Percentiles rank a stretch among this genome's conserved stretches.
Evolutionary conservation across 306 rosid genomes (phyloP).

Genomic region (Sesbania bispinosa): DNA sequence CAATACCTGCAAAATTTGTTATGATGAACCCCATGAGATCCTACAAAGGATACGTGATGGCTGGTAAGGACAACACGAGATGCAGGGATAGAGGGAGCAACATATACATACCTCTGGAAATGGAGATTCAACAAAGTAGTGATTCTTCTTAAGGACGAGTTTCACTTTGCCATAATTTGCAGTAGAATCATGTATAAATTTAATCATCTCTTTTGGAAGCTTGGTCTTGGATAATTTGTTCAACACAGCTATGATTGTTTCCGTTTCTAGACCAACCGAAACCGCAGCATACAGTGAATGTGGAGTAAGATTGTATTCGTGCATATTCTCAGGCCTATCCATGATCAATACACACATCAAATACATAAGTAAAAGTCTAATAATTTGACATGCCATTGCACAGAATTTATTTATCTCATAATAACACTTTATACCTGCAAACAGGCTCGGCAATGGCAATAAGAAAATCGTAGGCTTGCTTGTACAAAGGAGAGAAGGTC

Average conservation of each 20-base stretch:
- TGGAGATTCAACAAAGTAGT: slow-evolving; percentile 87
- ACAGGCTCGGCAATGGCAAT: slow-evolving; percentile 95
- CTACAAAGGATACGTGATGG: not conserved
- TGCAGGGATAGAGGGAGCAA: not conserved
- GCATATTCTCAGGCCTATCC: slow-evolving; percentile 94
- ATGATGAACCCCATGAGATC: slow-evolving; percentile 14
- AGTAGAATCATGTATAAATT: slow-evolving; percentile 78
- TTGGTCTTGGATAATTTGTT: slow-evolving; percentile 85
- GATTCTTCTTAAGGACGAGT: slow-evolving; percentile 91
- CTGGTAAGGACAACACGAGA: not conserved
- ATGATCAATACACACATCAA: slow-evolving; percentile 1
- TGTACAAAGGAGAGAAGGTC: slow-evolving; percentile 86
- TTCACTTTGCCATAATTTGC: slow-evolving; percentile 96
- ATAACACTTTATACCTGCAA: slow-evolving; percentile 60
- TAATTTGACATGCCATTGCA: not conserved
- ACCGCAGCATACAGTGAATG: slow-evolving; percentile 94
- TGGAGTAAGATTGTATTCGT: slow-evolving; percentile 90
- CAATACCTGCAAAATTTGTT: slow-evolving; percentile 59
- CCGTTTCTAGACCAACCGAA: slow-evolving; percentile 89
- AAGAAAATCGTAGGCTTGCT: slow-evolving; percentile 95
- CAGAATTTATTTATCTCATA: not conserved
- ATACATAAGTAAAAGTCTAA: not conserved
- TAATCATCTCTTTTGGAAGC: slow-evolving; percentile 96
- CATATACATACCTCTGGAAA: slow-evolving; percentile 64
- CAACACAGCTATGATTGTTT: slow-evolving; percentile 73